phyloP scores from a whole-genome alignment of 2,329 filamentous ascomycete species.

The Cercospora sp. region DNA sequence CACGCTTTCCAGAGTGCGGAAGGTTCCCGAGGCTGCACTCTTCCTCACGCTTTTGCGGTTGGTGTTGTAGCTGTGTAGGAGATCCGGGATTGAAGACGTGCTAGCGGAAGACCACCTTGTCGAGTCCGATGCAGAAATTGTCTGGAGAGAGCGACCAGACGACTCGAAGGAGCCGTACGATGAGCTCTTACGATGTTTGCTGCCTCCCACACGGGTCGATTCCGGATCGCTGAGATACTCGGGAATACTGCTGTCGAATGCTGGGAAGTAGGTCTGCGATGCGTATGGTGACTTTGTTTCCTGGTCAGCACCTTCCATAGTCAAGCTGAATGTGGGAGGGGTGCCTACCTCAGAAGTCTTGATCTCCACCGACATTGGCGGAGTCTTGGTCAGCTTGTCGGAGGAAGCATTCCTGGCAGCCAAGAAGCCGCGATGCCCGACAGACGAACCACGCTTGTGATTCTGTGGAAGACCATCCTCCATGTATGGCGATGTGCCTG shows the following conservation, averaged over 20 bases:
- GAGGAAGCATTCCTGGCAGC: conserved; percentile 32
- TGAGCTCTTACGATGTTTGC: conserved; percentile 32
- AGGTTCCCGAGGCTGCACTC: conserved; percentile 19
- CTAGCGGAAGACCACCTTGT: conserved; percentile 36
- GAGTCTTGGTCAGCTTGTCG: conserved; percentile 20
- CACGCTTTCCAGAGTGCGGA: conserved; percentile 30
- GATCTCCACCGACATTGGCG: conserved; percentile 13
- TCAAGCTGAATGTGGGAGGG: conserved; percentile 25
- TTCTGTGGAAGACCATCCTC: conserved; percentile 7
- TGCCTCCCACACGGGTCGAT: conserved; percentile 24
- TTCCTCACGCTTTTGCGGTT: conserved; percentile 18
- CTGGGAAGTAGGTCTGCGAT: conserved; percentile 23
- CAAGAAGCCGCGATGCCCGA: conserved; percentile 38
- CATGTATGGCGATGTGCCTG: neutral
- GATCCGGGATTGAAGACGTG: conserved; percentile 32
- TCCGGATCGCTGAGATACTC: conserved; percentile 34
- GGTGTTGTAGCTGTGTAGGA: conserved; percentile 32
- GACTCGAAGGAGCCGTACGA: conserved; percentile 34
- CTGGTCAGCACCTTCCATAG: conserved; percentile 14
- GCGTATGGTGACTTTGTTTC: conserved; percentile 17
- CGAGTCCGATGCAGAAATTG: conserved; percentile 20
- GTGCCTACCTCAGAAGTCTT: conserved; percentile 16
- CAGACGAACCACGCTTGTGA: conserved; percentile 30
- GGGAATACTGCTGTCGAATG: conserved; percentile 23
- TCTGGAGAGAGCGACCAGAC: conserved; percentile 23